These are phyloP conservation scores for Alternaria consortialis DNA, from an alignment of 2,329 filamentous ascomycete genomes.

Conservation along the genomic window DNA sequence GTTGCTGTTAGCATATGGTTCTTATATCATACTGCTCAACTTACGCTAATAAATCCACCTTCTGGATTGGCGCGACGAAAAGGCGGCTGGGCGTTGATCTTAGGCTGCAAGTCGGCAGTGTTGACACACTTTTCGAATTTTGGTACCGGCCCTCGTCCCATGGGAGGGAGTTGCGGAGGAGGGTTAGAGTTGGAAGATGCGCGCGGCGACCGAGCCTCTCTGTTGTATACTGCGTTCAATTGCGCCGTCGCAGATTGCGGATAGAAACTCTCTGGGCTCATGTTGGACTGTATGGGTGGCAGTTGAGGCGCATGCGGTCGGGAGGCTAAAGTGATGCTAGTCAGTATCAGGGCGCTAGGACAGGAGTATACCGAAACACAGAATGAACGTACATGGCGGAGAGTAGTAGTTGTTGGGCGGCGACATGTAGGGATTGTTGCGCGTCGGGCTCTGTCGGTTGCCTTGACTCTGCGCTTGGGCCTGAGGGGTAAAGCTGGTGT, in stretches of 20 bases:
- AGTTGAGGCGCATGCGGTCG: slow-evolving; percentile 71
- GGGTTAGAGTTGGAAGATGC: slow-evolving; percentile 55
- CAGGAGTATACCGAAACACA: slow-evolving; percentile 7
- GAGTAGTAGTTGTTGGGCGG: slow-evolving; percentile 67
- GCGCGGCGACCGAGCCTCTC: slow-evolving; percentile 61
- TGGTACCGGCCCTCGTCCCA: slow-evolving; percentile 75
- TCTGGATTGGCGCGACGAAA: slow-evolving; percentile 95
- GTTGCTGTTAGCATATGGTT: slow-evolving; percentile 25
- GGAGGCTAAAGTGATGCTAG: slow-evolving; percentile 45
- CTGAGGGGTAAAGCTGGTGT: slow-evolving; percentile 56
- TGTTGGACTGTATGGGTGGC: slow-evolving; percentile 76
- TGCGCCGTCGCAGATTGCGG: slow-evolving; percentile 74
- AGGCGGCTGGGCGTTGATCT: slow-evolving; percentile 84
- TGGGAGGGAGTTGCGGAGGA: slow-evolving; percentile 57
- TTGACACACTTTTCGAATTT: slow-evolving; percentile 84
- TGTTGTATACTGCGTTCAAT: slow-evolving; percentile 72
- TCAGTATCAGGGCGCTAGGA: slow-evolving; percentile 33
- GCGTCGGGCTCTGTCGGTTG: slow-evolving; percentile 82
- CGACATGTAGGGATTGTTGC: slow-evolving; percentile 67
- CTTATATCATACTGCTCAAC: slow-evolving; percentile 47
- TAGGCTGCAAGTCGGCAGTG: slow-evolving; percentile 78
- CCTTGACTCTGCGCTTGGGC: slow-evolving; percentile 41
- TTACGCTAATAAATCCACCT: slow-evolving; percentile 95
- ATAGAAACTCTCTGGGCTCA: slow-evolving; percentile 74
- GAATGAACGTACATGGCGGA: slow-evolving; percentile 60